Evolutionary conservation across 768 basidiomycete genomes (phyloP).

Genomic region (Amanita exitialis): DNA sequence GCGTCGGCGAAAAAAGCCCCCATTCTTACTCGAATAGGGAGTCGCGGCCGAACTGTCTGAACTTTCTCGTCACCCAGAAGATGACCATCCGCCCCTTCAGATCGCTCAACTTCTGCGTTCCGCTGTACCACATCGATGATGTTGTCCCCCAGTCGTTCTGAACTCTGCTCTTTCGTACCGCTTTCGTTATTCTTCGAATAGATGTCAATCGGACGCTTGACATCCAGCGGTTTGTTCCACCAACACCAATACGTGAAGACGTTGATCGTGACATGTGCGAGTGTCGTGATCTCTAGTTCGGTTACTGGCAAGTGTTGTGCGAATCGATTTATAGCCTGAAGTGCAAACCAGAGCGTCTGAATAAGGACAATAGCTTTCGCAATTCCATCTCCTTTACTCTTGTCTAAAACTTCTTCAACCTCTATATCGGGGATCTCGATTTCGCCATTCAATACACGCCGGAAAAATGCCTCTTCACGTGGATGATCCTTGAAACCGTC

Average conservation of each 20-base stretch:
- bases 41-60: background rate
- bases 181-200: background rate
- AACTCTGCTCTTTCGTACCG: background rate
- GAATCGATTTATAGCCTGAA: conserved; percentile 17
- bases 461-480: background rate
- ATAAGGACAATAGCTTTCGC: conserved; percentile 19
- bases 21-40: background rate
- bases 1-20: background rate
- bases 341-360: conserved; percentile 23
- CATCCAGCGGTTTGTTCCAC: conserved; percentile 24
- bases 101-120: background rate
- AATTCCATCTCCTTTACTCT: conserved; percentile 21
- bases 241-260: conserved; percentile 19
- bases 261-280: conserved; percentile 20
- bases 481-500: background rate
- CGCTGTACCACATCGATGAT: background rate
- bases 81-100: background rate
- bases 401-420: conserved; percentile 16
- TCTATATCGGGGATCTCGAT: background rate
- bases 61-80: background rate
- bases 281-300: conserved; percentile 21
- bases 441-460: background rate
- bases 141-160: background rate
- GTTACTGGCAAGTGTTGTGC: conserved; percentile 15
- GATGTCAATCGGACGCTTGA: conserved; percentile 3